A percentile compares a stretch with the other conserved stretches of the same genome.
phyloP scores from a whole-genome alignment of 148 eudicot genomes.

The Spergularia marina region DNA sequence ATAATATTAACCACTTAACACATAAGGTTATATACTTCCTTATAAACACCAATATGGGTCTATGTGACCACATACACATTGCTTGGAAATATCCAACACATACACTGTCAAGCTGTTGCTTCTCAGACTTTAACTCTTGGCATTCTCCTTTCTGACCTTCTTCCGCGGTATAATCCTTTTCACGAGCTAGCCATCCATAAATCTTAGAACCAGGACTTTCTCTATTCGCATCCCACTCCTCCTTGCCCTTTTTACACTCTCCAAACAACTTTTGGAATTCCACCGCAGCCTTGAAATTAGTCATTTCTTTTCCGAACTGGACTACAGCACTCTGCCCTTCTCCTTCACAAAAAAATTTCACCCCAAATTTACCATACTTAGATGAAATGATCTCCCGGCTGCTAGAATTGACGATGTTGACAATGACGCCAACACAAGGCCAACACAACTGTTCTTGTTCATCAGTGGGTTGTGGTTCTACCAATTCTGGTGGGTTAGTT shows the following conservation, averaged over 20 bases:
- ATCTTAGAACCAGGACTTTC: slow-evolving; percentile 32
- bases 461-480: slow-evolving; percentile 24
- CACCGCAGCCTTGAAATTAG: slow-evolving; percentile 54
- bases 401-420: slow-evolving; percentile 42
- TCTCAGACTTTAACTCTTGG: too few relatives aligned
- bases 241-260: slow-evolving; percentile 50
- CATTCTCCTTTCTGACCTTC: slow-evolving; percentile 18
- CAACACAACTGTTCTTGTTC: slow-evolving; percentile 42
- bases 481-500: slow-evolving; percentile 19
- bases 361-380: slow-evolving; percentile 48
- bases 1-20: too few relatives aligned
- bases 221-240: slow-evolving; percentile 47
- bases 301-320: slow-evolving; percentile 53
- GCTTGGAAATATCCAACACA: too few relatives aligned
- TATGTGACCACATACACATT: too few relatives aligned
- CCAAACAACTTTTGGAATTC: slow-evolving; percentile 76
- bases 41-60: too few relatives aligned
- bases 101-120: too few relatives aligned
- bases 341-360: slow-evolving; percentile 40
- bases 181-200: slow-evolving; percentile 82
- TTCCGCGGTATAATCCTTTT: slow-evolving; percentile 43
- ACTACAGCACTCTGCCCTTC: slow-evolving; percentile 41
- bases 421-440: slow-evolving; percentile 79
- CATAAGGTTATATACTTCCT: too few relatives aligned
- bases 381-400: slow-evolving; percentile 39